phyloP scores from a whole-genome alignment of 371 early-diverging fungal species.

The Lichtheimia ornata region DNA sequence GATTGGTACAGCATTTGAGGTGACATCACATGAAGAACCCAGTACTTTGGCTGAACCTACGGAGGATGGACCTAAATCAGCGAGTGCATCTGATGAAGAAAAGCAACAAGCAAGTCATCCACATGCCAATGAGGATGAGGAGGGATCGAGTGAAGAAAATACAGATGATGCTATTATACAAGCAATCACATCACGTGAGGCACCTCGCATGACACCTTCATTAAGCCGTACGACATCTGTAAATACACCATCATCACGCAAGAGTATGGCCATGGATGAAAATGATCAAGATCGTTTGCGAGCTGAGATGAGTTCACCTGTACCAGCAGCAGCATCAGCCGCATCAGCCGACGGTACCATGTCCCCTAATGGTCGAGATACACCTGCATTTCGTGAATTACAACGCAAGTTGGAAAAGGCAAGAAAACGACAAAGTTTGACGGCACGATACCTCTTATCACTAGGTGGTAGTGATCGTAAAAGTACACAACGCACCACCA shows the following conservation, averaged over 20 bases:
- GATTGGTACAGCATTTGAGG: slow-evolving; percentile 32
- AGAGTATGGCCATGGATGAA: neutral
- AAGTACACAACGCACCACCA: neutral
- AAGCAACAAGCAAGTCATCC: slow-evolving; percentile 8
- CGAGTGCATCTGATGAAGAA: slow-evolving; percentile 31
- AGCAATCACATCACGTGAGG: slow-evolving; percentile 30
- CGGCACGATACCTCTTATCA: slow-evolving; percentile 39
- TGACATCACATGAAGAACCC: slow-evolving; percentile 24
- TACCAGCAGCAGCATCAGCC: neutral
- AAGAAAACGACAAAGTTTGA: slow-evolving; percentile 50
- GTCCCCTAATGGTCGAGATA: slow-evolving; percentile 12
- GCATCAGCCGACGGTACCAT: neutral
- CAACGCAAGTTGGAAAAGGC: slow-evolving; percentile 37
- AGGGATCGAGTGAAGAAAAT: slow-evolving; percentile 39
- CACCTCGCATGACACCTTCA: slow-evolving; percentile 38
- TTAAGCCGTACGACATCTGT: slow-evolving; percentile 34
- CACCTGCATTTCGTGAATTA: slow-evolving; percentile 25
- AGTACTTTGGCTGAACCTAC: slow-evolving; percentile 5
- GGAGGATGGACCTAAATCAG: slow-evolving; percentile 22
- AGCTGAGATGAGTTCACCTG: neutral
- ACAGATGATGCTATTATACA: slow-evolving; percentile 41
- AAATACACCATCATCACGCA: slow-evolving; percentile 8
- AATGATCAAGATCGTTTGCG: neutral
- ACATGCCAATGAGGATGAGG: slow-evolving; percentile 30
- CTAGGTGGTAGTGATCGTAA: slow-evolving; percentile 6